Conservation (phyloP, 179 eudicot genomes). For the Silene vulgaris region DNA sequence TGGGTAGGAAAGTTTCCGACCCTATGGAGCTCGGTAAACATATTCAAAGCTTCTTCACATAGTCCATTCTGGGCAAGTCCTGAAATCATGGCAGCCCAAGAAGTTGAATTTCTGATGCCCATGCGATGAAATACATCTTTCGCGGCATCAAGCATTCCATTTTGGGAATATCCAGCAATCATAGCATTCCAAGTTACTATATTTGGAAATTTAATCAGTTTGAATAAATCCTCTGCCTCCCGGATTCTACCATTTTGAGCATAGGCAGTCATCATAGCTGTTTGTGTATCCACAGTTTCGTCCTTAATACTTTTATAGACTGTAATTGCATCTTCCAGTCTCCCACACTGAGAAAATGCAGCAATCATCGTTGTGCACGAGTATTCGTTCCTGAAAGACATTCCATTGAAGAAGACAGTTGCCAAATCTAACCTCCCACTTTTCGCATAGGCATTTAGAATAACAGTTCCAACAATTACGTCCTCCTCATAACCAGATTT, state of each 20-base stretch:
- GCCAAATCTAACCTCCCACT: constrained; percentile 36
- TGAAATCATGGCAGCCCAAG: constrained; percentile 50
- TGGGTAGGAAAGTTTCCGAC: constrained; percentile 37
- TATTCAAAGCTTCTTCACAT: constrained; percentile 36
- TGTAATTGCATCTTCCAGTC: constrained; percentile 40
- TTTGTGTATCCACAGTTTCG: constrained; percentile 30
- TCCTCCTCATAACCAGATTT: constrained; percentile 38
- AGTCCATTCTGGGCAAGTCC: constrained; percentile 36
- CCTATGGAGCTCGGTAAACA: constrained; percentile 33
- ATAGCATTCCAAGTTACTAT: constrained; percentile 47
- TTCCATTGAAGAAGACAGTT: constrained; percentile 28
- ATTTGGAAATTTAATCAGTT: constrained; percentile 32
- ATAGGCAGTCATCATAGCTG: constrained; percentile 47
- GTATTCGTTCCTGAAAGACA: constrained; percentile 40
- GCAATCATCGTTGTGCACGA: constrained; percentile 46
- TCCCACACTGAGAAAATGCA: constrained; percentile 36
- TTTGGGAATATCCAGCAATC: constrained; percentile 40
- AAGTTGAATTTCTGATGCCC: constrained; percentile 33
- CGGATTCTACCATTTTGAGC: constrained; percentile 39
- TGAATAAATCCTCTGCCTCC: constrained; percentile 36
- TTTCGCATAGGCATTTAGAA: constrained; percentile 38
- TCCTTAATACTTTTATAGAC: constrained; percentile 30
- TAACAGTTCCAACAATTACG: constrained; percentile 40
- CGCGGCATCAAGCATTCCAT: constrained; percentile 48
- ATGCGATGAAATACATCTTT: constrained; percentile 31